phyloP scores from a whole-genome alignment of 352 stramenopile genomes.

The Plasmopara viticola region DNA sequence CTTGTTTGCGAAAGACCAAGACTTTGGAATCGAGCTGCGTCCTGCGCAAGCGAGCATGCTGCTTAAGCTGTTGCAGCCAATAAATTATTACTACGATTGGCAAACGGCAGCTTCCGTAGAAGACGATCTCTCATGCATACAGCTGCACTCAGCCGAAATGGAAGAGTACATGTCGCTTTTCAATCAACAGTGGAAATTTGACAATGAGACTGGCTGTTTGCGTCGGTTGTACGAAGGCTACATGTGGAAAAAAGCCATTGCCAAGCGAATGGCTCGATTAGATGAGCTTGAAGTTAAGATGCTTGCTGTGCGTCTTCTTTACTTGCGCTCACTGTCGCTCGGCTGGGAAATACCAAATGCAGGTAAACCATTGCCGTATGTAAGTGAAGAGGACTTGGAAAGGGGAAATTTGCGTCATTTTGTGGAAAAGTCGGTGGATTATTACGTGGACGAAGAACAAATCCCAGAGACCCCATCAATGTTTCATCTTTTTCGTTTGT shows the following conservation, averaged over 20 bases:
- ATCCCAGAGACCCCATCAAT: conserved; percentile 36
- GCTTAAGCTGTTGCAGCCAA: conserved; percentile 45
- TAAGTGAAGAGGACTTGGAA: conserved; percentile 35
- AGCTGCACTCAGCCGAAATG: conserved; percentile 35
- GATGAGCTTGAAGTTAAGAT: conserved; percentile 47
- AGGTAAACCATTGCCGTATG: conserved; percentile 42
- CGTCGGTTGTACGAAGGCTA: conserved; percentile 32
- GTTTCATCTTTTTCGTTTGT: conserved; percentile 53
- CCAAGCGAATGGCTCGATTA: conserved; percentile 33
- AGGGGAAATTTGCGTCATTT: conserved; percentile 59
- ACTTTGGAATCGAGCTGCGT: conserved; percentile 47
- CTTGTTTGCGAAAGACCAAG: conserved; percentile 25
- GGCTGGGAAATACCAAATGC: conserved; percentile 58
- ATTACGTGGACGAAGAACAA: conserved; percentile 47
- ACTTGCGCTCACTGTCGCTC: conserved; percentile 51
- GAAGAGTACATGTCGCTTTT: conserved; percentile 64
- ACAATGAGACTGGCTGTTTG: conserved; percentile 44
- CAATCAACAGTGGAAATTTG: conserved; percentile 44
- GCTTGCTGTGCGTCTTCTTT: conserved; percentile 53
- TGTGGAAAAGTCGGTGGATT: conserved; percentile 48
- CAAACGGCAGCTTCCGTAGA: conserved; percentile 40
- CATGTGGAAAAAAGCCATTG: conserved; percentile 39
- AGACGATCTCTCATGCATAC: conserved; percentile 58
- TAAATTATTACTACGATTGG: conserved; percentile 71
- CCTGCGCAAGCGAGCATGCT: conserved; percentile 58